These are phyloP conservation scores for Podosphaera aphanis DNA, from an alignment of 2,329 filamentous ascomycete genomes.

Conservation along the genomic window DNA sequence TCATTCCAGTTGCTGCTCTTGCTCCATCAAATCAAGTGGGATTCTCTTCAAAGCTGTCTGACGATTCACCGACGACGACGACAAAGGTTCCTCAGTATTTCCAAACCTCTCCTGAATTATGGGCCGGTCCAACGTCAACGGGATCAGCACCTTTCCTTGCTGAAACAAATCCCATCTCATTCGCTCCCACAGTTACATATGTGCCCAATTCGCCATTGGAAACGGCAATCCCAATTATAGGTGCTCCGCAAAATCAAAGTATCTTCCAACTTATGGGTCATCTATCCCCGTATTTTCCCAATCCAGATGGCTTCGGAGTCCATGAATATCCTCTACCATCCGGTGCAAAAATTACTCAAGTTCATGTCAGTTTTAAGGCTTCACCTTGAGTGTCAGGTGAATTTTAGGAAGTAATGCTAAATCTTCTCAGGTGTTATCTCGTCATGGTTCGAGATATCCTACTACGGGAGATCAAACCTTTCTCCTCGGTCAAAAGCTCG, in stretches of 20 bases:
- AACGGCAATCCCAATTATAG: conserved; percentile 43
- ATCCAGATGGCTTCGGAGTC: conserved; percentile 45
- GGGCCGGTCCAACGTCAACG: conserved; percentile 44
- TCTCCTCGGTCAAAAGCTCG: conserved; percentile 31
- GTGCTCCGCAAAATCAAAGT: conserved; percentile 33
- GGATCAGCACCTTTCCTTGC: conserved; percentile 47
- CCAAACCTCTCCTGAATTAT: conserved; percentile 34
- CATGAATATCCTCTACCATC: conserved; percentile 44
- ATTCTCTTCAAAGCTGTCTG: not conserved
- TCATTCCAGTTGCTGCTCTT: conserved; percentile 2
- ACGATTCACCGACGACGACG: conserved; percentile 3
- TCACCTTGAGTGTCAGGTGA: not conserved
- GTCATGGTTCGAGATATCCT: conserved; percentile 47
- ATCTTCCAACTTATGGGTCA: conserved; percentile 51
- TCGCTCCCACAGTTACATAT: conserved; percentile 31
- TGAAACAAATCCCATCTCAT: conserved; percentile 43
- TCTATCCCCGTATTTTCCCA: conserved; percentile 45
- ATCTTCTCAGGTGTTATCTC: conserved; percentile 37
- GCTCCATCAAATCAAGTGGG: not conserved
- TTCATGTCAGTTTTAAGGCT: conserved; percentile 22
- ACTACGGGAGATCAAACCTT: conserved; percentile 33
- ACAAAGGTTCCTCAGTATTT: conserved; percentile 35
- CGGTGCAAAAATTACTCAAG: conserved; percentile 43
- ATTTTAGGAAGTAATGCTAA: too few species aligned
- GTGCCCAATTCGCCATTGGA: conserved; percentile 47